Percentiles rank a stretch among this genome's conserved stretches.
phyloP scores from a whole-genome alignment of 495 filamentous ascomycete genomes.

The Penicillium daleae region DNA sequence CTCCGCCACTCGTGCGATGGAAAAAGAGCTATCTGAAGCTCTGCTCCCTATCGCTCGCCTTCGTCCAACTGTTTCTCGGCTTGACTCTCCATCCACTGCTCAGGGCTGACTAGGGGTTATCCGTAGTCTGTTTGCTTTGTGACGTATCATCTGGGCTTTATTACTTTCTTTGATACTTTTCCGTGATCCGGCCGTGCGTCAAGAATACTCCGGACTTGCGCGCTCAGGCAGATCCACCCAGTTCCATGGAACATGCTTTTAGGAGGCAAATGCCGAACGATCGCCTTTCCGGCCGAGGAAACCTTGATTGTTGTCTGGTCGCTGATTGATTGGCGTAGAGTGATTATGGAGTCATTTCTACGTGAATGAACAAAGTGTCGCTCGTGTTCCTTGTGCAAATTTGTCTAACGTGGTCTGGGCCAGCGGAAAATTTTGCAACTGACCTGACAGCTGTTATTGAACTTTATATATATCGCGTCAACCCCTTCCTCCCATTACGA shows the following conservation, averaged over 20 bases:
- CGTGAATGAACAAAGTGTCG: slow-evolving; percentile 4
- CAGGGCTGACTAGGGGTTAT: neutral
- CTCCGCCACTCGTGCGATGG: neutral
- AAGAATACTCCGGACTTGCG: slow-evolving; percentile 5
- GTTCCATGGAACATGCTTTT: slow-evolving; percentile 14
- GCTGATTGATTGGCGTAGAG: neutral
- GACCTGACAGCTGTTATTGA: neutral
- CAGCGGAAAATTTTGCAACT: neutral
- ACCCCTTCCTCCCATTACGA: neutral
- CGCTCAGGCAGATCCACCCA: slow-evolving; percentile 19
- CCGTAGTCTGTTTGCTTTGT: neutral
- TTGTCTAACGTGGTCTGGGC: neutral
- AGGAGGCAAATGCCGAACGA: slow-evolving; percentile 26
- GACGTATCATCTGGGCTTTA: neutral
- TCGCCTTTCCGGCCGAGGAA: slow-evolving; percentile 32
- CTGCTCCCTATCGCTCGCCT: neutral
- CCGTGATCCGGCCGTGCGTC: neutral
- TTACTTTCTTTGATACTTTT: neutral
- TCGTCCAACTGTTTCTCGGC: neutral
- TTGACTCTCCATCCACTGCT: neutral
- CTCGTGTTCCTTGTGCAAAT: neutral
- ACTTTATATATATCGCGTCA: slow-evolving; percentile 7
- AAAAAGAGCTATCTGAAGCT: neutral
- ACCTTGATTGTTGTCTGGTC: slow-evolving; percentile 11
- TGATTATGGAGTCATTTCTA: neutral